Conservation (phyloP, 192 early-diverging fungal genomes). For the Podila epigama region DNA sequence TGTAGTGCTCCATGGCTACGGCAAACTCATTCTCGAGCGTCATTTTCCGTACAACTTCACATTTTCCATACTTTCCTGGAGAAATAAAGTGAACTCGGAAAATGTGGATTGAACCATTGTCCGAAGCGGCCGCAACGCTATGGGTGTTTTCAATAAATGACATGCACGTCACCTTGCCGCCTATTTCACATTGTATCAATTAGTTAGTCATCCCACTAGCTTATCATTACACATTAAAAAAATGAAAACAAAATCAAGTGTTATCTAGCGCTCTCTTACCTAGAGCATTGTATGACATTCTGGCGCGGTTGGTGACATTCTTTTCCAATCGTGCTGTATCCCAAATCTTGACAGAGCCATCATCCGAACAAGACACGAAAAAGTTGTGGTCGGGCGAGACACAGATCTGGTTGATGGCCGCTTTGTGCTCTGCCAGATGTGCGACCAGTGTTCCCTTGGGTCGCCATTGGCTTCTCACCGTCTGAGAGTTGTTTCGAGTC, state of each 20-base stretch:
- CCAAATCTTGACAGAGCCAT: slow-evolving; percentile 86
- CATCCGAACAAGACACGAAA: slow-evolving; percentile 85
- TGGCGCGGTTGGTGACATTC: slow-evolving; percentile 82
- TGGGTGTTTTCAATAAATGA: slow-evolving; percentile 82
- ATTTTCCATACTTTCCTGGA: slow-evolving; percentile 71
- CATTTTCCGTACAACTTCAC: slow-evolving; percentile 60
- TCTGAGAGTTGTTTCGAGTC: slow-evolving; percentile 33
- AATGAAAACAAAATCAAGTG: not conserved
- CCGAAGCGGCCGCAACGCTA: slow-evolving; percentile 79
- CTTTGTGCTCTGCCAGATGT: slow-evolving; percentile 85
- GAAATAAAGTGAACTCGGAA: slow-evolving; percentile 61
- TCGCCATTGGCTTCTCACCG: slow-evolving; percentile 37
- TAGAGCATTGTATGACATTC: slow-evolving; percentile 72
- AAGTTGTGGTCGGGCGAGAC: slow-evolving; percentile 75
- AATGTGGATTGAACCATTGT: slow-evolving; percentile 84
- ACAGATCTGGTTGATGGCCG: slow-evolving; percentile 72
- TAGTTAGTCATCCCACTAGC: not conserved
- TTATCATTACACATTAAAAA: not conserved
- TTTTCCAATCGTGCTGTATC: slow-evolving; percentile 82
- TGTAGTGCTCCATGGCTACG: slow-evolving; percentile 69
- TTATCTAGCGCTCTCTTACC: slow-evolving; percentile 51
- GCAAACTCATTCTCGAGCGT: slow-evolving; percentile 68
- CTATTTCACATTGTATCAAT: slow-evolving; percentile 46
- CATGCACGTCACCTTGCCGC: slow-evolving; percentile 77
- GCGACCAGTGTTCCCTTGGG: slow-evolving; percentile 72